phyloP scores from a whole-genome alignment of 257 asterid species.

The Leonotis leonurus region DNA sequence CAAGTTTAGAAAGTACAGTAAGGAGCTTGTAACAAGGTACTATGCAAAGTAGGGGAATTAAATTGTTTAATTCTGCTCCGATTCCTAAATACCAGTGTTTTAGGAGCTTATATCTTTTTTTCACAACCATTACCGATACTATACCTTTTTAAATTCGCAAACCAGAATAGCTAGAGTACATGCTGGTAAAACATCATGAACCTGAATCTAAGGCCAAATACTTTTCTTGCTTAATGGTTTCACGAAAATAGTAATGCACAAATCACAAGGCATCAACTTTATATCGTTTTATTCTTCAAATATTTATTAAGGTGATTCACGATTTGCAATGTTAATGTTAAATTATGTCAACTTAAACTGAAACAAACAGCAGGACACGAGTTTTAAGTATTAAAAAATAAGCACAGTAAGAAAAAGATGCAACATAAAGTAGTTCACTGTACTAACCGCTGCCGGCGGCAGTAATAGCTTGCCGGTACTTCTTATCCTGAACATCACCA shows the following conservation, averaged over 20 bases:
- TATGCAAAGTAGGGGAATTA: not conserved
- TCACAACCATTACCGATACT: not conserved
- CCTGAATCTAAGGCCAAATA: slow-evolving; percentile 5
- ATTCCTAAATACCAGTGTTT: not conserved
- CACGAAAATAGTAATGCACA: slow-evolving; percentile 6
- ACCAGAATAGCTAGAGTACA: not conserved
- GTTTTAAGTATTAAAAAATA: not conserved
- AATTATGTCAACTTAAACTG: not conserved
- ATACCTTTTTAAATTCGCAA: not conserved
- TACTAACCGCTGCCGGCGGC: slow-evolving; percentile 94
- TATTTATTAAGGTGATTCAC: not conserved
- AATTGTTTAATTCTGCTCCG: not conserved
- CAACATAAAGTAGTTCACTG: not conserved
- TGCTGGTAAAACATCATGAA: slow-evolving; percentile 5
- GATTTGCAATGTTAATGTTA: not conserved
- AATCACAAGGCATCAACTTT: slow-evolving; percentile 10
- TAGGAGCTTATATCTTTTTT: not conserved
- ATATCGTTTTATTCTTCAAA: not conserved
- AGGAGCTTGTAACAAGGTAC: not conserved
- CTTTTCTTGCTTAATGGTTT: slow-evolving; percentile 12
- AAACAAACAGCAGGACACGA: not conserved
- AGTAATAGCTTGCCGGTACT: slow-evolving; percentile 90
- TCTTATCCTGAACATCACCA: slow-evolving; percentile 98
- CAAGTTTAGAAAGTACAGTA: not conserved
- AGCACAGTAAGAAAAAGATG: not conserved